Evolutionary conservation across 202 grass and related monocot species (phyloP).

Genomic region (Schoenoplectus triqueter): DNA sequence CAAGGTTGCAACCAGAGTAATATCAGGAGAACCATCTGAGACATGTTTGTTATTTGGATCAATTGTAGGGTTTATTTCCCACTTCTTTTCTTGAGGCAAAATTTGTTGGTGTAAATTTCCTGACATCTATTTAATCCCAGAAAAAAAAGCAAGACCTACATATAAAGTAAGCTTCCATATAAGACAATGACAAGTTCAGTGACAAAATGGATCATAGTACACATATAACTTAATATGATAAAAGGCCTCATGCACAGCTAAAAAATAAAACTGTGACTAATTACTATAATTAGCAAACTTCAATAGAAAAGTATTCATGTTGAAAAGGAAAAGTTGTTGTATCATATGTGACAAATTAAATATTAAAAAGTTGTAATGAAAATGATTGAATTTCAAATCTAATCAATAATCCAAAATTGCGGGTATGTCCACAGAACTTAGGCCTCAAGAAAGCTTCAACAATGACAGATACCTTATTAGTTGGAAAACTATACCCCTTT

Average conservation of each 20-base stretch:
- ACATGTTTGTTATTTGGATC: not conserved
- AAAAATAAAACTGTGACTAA: no score
- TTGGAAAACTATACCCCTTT: not conserved
- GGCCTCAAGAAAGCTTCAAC: no score
- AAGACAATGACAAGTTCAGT: not conserved
- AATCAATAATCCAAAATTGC: not conserved
- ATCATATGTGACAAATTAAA: not conserved
- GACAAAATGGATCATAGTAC: not conserved
- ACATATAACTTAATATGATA: not conserved
- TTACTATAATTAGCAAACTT: not conserved
- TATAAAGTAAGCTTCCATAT: not conserved
- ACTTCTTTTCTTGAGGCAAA: not conserved
- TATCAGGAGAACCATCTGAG: not conserved
- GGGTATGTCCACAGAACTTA: not conserved
- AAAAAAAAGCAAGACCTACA: not conserved
- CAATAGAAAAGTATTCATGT: not conserved
- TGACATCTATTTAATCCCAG: not conserved
- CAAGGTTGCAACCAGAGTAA: not conserved
- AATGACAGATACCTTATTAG: not conserved
- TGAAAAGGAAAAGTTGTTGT: not conserved
- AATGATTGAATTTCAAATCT: not conserved
- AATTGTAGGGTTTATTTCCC: not conserved
- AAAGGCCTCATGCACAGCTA: no score
- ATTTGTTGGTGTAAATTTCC: not conserved
- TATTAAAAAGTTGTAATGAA: not conserved